Conservation (phyloP, 352 stramenopile genomes). For the Blastocystis sp. region DNA sequence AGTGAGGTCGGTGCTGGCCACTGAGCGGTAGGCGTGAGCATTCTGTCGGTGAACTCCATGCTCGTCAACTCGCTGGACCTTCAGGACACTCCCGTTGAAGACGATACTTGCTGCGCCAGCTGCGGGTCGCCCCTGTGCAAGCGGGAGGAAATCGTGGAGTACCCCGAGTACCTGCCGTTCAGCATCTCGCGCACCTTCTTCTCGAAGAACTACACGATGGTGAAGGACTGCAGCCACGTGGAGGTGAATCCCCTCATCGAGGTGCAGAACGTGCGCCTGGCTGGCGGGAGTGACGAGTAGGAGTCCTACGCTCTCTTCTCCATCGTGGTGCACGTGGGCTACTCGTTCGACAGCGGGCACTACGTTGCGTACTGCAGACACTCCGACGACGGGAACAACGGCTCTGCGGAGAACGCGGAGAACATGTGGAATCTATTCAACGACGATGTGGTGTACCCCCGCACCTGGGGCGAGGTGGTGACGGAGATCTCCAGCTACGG, state of each 20-base stretch:
- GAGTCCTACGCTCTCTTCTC: slow-evolving; percentile 27
- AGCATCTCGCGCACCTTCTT: slow-evolving; percentile 50
- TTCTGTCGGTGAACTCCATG: slow-evolving; percentile 16
- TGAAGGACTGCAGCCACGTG: slow-evolving; percentile 37
- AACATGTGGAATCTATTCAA: slow-evolving; percentile 60
- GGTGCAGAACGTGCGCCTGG: neutral
- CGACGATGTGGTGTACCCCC: slow-evolving; percentile 20
- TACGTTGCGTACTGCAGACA: slow-evolving; percentile 52
- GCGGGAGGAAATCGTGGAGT: neutral
- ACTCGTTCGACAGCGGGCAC: slow-evolving; percentile 52
- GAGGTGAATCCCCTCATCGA: slow-evolving; percentile 8
- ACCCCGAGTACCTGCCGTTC: slow-evolving; percentile 18
- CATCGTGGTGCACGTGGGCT: slow-evolving; percentile 54
- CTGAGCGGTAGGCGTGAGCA: neutral
- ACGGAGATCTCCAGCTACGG: slow-evolving; percentile 39
- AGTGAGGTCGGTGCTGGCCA: neutral
- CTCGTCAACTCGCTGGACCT: neutral
- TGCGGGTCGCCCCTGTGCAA: neutral
- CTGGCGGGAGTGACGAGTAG: neutral
- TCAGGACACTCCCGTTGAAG: neutral
- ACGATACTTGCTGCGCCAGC: neutral
- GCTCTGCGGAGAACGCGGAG: neutral
- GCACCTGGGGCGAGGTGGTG: slow-evolving; percentile 24
- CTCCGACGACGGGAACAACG: slow-evolving; percentile 42
- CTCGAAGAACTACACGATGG: neutral